Evolutionary conservation across 2,329 filamentous ascomycete genomes (phyloP), one percentile per base, ranked within the genome.

Genomic region (Xylariaceae sp.): DNA sequence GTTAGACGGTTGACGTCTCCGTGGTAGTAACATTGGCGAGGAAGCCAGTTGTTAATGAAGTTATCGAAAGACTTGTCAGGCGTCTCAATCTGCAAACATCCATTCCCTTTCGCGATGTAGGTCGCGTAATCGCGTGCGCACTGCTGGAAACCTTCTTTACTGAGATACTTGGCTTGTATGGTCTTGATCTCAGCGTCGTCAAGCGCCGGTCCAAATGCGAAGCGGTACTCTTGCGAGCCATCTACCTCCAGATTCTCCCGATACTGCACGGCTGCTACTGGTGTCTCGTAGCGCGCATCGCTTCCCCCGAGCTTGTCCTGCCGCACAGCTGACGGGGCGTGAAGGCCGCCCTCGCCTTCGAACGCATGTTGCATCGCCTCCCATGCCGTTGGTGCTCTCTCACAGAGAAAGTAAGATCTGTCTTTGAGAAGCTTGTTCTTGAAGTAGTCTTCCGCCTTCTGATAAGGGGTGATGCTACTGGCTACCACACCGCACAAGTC

Each of bases 11-110:
- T 79, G 31, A 78, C 73, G 47, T 78, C 74, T 38, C 76, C 76
- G 51, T 79, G 76, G 56, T 79, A 79, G 63, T 72, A 78, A 13
- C 73, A 65, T 50, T 79, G 76, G 7, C 75, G 73, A 12, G 75
- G 71, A 9, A 79, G 63, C 76, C 76, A 79, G 57, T 78, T 68
- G 61, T 79, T 79, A 55, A 79, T 69, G 45, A 78, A 73, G 52
- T 78, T 76, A 57, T 79, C 71, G 12, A 79, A 64, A 13, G 67
- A 68, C 43, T 69, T 67, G 54, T 79, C 75, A 2, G 74, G 75
- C 0, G 74, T 77, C 43, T 72, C 64, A n/a, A 78, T 71, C 22
- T 62, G 61, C 24, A 79, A 59, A 45, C 72, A 76, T 2, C 76
- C 76, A 15, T 60, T 59, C 7, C 75, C 75, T 37, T 62, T 51